Percentiles rank a stretch among this genome's conserved stretches.
These are phyloP conservation scores for Aspergillus egyptiacus DNA, from an alignment of 495 filamentous ascomycete species.

Conservation along the genomic window DNA sequence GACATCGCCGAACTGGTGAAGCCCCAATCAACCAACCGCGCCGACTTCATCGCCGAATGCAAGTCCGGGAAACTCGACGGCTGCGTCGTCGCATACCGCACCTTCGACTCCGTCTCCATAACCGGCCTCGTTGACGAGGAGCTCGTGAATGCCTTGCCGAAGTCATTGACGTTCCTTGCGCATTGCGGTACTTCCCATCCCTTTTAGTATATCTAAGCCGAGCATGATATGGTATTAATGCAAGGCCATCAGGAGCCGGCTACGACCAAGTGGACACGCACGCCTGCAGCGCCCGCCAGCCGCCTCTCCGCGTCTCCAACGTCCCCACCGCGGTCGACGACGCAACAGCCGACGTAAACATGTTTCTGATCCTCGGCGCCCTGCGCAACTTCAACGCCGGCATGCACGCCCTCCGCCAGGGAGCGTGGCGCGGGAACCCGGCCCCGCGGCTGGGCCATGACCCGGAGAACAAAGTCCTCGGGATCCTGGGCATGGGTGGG, in stretches of 20 bases:
- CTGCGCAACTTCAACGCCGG: slow-evolving; percentile 63
- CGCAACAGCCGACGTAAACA: slow-evolving; percentile 69
- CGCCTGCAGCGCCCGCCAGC: slow-evolving; percentile 56
- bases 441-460: slow-evolving; percentile 51
- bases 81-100: slow-evolving; percentile 67
- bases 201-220: not conserved
- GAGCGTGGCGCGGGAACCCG: slow-evolving; percentile 50
- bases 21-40: slow-evolving; percentile 48
- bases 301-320: slow-evolving; percentile 66
- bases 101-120: slow-evolving; percentile 51
- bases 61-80: slow-evolving; percentile 60
- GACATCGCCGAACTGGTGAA: slow-evolving; percentile 45
- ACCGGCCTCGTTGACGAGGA: slow-evolving; percentile 64
- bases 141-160: slow-evolving; percentile 54
- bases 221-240: not conserved
- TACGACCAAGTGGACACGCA: slow-evolving; percentile 75
- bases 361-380: slow-evolving; percentile 75
- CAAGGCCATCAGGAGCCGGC: slow-evolving; percentile 60
- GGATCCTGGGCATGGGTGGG: slow-evolving; percentile 83
- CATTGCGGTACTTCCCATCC: slow-evolving; percentile 43
- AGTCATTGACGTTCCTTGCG: slow-evolving; percentile 46
- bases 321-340: slow-evolving; percentile 75
- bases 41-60: slow-evolving; percentile 70
- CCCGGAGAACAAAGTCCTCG: slow-evolving; percentile 59
- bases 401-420: slow-evolving; percentile 55